phyloP scores from a whole-genome alignment of 176 grass and related monocot species.

The Oryza meyeriana region DNA sequence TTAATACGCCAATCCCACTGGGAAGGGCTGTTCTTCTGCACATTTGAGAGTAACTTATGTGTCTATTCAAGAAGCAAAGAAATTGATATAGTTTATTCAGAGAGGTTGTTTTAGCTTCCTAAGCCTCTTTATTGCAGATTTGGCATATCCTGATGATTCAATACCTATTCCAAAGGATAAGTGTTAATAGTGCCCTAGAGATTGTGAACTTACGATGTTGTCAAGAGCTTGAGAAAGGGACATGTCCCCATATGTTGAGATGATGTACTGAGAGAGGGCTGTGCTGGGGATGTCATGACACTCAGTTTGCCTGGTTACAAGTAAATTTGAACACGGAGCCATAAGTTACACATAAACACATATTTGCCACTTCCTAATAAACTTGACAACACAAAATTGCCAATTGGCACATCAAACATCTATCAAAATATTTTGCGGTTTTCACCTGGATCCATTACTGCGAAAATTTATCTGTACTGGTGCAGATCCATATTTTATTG shows the following conservation, averaged over 20 bases:
- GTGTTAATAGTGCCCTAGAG: not conserved
- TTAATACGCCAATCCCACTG: conserved; percentile 36
- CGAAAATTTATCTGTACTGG: conserved; percentile 35
- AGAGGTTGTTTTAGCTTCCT: not conserved
- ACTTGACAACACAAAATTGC: not conserved
- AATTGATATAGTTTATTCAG: not conserved
- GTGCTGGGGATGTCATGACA: conserved; percentile 6
- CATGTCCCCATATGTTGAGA: conserved; percentile 50
- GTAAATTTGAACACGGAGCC: not conserved
- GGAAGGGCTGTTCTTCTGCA: conserved; percentile 40
- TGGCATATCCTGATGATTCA: not conserved
- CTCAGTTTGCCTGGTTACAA: conserved; percentile 38
- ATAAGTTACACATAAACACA: conserved; percentile 12
- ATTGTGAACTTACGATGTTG: conserved; percentile 44
- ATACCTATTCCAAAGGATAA: not conserved
- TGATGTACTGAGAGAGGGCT: conserved; percentile 38
- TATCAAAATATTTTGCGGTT: not conserved
- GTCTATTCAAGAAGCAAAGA: conserved; percentile 10
- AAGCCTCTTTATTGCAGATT: not conserved
- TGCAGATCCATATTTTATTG: conserved; percentile 56
- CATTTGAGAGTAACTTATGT: conserved; percentile 4
- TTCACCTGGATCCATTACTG: conserved; percentile 38
- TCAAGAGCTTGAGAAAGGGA: conserved; percentile 50
- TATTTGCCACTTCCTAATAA: not conserved
- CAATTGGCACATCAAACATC: not conserved